A percentile compares a stretch with the other conserved stretches of the same genome.
Evolutionary conservation across 202 grass and related monocot genomes (phyloP).

Genomic region (Panicum virgatum): DNA sequence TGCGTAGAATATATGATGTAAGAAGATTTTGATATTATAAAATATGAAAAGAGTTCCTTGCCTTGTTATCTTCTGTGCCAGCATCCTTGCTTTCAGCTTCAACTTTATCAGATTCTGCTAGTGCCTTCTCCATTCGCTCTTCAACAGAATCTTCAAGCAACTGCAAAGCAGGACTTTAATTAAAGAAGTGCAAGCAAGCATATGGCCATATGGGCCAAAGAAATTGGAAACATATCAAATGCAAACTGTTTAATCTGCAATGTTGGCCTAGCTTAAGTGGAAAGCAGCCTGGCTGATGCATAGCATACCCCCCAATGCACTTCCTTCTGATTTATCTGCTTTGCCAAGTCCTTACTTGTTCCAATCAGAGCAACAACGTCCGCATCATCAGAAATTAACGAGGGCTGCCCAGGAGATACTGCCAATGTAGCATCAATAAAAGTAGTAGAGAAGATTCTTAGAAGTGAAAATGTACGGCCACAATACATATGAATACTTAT

Average conservation of each 20-base stretch:
- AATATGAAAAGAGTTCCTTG: too few species aligned
- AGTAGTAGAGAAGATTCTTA: conserved; percentile 29
- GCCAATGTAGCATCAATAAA: conserved; percentile 37
- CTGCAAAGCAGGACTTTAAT: conserved; percentile 42
- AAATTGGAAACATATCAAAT: background rate
- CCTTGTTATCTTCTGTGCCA: conserved; percentile 81
- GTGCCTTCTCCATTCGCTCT: conserved; percentile 70
- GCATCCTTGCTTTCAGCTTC: conserved; percentile 83
- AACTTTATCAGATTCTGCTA: conserved; percentile 78
- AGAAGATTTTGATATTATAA: background rate
- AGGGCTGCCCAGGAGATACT: conserved; percentile 76
- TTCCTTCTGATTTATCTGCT: conserved; percentile 72
- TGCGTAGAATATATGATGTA: background rate
- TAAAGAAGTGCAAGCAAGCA: background rate
- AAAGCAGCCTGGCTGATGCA: conserved; percentile 9
- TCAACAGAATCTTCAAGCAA: conserved; percentile 97
- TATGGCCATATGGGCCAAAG: background rate
- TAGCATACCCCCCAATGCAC: conserved; percentile 83
- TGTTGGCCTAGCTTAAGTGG: background rate
- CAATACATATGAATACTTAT: background rate
- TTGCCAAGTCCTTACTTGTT: conserved; percentile 36
- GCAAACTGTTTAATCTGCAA: background rate
- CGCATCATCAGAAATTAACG: conserved; percentile 73
- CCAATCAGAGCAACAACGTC: conserved; percentile 81
- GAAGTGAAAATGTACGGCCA: conserved; percentile 37